Conservation (phyloP, 192 early-diverging fungal genomes). For the Linnemannia hyalina region DNA sequence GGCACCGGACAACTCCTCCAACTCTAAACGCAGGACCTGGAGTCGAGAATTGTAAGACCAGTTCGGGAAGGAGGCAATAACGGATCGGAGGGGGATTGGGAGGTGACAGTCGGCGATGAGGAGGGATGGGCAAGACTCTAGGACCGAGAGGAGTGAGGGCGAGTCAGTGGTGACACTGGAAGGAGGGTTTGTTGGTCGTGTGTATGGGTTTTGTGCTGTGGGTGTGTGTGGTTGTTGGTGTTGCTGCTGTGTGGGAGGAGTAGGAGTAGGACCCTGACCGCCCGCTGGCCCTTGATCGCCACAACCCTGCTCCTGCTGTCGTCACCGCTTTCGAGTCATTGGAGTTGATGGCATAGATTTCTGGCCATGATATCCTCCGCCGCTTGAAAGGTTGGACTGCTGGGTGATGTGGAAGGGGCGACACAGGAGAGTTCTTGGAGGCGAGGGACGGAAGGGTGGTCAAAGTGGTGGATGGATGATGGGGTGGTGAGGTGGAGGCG, state of each 20-base stretch:
- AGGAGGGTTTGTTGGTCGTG: neutral
- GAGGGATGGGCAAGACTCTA: slow-evolving; percentile 17
- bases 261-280: neutral
- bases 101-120: slow-evolving; percentile 4
- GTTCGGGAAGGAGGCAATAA: slow-evolving; percentile 15
- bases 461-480: neutral
- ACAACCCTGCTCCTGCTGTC: neutral
- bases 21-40: neutral
- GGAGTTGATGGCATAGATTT: slow-evolving; percentile 10
- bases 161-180: neutral
- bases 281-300: neutral
- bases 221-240: neutral
- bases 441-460: slow-evolving; percentile 1
- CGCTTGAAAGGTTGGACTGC: neutral
- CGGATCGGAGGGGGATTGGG: neutral
- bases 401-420: neutral
- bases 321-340: slow-evolving; percentile 11
- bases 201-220: neutral
- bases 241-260: neutral
- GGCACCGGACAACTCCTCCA: neutral
- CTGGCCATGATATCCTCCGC: slow-evolving; percentile 8
- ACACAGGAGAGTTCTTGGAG: slow-evolving; percentile 7
- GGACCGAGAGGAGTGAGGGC: neutral
- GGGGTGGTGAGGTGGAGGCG: neutral
- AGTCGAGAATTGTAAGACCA: slow-evolving; percentile 6